phyloP scores from a whole-genome alignment of 176 grass and related monocot species.

The Urochloa ruziziensis region DNA sequence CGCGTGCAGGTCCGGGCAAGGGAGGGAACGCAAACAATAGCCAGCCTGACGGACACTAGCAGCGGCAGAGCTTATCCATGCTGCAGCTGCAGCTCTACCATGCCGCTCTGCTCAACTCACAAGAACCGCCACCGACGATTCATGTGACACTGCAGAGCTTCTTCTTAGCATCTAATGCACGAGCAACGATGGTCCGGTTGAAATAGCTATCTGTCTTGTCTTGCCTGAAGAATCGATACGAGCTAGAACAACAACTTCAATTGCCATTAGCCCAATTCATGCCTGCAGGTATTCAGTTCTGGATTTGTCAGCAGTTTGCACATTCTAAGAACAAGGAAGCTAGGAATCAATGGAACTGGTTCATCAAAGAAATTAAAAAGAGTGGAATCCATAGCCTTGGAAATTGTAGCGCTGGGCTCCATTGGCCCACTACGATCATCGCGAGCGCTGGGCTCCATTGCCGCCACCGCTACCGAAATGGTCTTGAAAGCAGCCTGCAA shows the following conservation, averaged over 20 bases:
- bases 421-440: constrained; percentile 23
- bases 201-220: background rate
- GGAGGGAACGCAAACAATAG: constrained; percentile 4
- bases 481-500: constrained; percentile 60
- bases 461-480: constrained; percentile 29
- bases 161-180: background rate
- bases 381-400: constrained; percentile 32
- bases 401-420: constrained; percentile 60
- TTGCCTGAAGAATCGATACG: background rate
- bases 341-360: background rate
- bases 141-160: background rate
- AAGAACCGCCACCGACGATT: constrained; percentile 26
- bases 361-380: background rate
- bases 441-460: constrained; percentile 29
- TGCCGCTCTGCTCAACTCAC: constrained; percentile 23
- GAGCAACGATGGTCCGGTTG: background rate
- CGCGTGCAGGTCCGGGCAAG: constrained; percentile 22
- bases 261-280: too few relatives aligned
- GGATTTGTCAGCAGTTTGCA: background rate
- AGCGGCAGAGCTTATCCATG: constrained; percentile 32
- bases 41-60: constrained; percentile 21
- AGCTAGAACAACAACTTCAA: background rate
- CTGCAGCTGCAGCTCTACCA: constrained; percentile 4
- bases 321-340: background rate
- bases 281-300: background rate